Percentiles rank a stretch among this genome's conserved stretches.
Evolutionary conservation across 2,329 filamentous ascomycete genomes (phyloP).

Genomic region (Claviceps maximensis): DNA sequence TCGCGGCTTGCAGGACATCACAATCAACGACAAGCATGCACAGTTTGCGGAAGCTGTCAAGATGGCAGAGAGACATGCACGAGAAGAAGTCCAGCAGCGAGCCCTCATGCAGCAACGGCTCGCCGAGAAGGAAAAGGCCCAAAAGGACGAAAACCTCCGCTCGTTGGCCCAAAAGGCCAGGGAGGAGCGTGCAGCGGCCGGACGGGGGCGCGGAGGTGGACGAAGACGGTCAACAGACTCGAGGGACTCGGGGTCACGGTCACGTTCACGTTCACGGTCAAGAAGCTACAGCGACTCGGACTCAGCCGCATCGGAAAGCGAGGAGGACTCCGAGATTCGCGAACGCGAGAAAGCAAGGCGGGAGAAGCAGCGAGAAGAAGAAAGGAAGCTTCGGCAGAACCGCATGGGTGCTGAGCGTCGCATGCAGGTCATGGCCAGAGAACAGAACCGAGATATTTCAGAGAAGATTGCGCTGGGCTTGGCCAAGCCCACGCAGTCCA

Average conservation of each 20-base stretch:
- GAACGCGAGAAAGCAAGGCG: constrained; percentile 66
- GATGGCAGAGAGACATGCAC: constrained; percentile 85
- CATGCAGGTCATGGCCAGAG: constrained; percentile 82
- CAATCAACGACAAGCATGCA: constrained; percentile 97
- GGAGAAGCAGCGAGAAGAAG: constrained; percentile 68
- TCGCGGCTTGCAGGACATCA: constrained; percentile 78
- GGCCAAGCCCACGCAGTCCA: constrained; percentile 84
- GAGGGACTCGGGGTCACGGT: constrained; percentile 25
- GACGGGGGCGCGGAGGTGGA: constrained; percentile 25
- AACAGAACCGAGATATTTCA: constrained; percentile 92
- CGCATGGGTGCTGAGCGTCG: constrained; percentile 90
- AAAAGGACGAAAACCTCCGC: constrained; percentile 87
- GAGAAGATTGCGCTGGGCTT: constrained; percentile 92
- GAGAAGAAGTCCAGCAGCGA: constrained; percentile 88
- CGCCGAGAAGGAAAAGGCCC: constrained; percentile 88
- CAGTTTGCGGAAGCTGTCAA: constrained; percentile 90
- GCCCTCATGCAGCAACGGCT: constrained; percentile 90
- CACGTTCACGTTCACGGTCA: constrained; percentile 23
- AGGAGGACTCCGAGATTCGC: constrained; percentile 57
- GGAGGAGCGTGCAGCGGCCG: constrained; percentile 54
- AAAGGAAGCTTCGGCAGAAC: constrained; percentile 82
- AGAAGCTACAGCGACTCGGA: constrained; percentile 40
- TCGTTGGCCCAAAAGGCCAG: constrained; percentile 81
- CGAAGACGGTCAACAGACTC: constrained; percentile 23
- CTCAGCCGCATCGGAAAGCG: constrained; percentile 36